A percentile compares a stretch with the other conserved stretches of the same genome.
Conservation (phyloP, 306 rosid species). For the Vicia sativa region DNA sequence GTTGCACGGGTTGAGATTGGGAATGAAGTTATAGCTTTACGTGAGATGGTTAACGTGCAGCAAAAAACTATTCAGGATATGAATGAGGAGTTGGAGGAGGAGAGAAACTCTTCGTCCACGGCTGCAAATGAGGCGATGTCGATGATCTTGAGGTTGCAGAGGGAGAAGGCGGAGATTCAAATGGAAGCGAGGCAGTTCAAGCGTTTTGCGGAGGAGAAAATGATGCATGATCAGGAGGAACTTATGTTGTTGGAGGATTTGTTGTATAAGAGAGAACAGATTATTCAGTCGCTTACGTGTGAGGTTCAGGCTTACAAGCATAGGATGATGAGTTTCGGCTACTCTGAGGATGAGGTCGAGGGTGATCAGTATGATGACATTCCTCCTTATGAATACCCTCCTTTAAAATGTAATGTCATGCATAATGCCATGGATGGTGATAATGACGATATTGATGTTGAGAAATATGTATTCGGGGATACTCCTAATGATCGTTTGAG, state of each 20-base stretch:
- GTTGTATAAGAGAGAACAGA: conserved; percentile 89
- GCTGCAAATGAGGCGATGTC: conserved; percentile 99
- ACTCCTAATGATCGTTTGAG: conserved; percentile 71
- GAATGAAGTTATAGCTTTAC: conserved; percentile 79
- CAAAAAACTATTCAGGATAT: conserved; percentile 72
- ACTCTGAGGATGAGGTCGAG: conserved; percentile 72
- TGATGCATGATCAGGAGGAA: conserved; percentile 87
- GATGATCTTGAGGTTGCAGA: conserved; percentile 94
- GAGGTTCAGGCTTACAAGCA: conserved; percentile 93
- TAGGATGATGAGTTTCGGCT: conserved; percentile 92
- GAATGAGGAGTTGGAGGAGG: conserved; percentile 86
- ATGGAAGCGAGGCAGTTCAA: conserved; percentile 98
- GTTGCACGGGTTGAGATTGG: conserved; percentile 68
- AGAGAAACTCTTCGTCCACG: conserved; percentile 86
- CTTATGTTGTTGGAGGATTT: conserved; percentile 75
- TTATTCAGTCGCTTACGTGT: conserved; percentile 84
- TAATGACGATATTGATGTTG: conserved; percentile 67
- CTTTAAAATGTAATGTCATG: conserved; percentile 70
- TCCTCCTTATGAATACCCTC: conserved; percentile 74
- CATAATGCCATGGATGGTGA: conserved; percentile 55
- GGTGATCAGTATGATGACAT: conserved; percentile 63
- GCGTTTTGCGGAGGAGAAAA: conserved; percentile 87
- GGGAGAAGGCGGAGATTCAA: conserved; percentile 98
- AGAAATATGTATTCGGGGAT: conserved; percentile 90
- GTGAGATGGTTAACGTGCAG: conserved; percentile 78